Percentiles rank a stretch among this genome's conserved stretches.
phyloP scores from a whole-genome alignment of 2,329 filamentous ascomycete genomes.

The Sphaceloma murrayae region DNA sequence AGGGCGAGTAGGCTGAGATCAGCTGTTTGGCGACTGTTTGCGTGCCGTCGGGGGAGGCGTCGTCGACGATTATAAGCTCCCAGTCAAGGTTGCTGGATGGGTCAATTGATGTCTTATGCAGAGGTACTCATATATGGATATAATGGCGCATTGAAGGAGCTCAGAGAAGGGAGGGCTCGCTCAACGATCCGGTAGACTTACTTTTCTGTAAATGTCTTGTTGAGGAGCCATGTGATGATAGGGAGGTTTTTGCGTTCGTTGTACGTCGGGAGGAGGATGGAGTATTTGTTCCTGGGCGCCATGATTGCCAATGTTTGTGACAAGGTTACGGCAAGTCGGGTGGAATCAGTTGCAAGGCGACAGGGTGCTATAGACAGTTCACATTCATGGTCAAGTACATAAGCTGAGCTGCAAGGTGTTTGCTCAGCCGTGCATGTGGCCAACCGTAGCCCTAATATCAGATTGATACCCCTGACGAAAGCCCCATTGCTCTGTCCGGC shows the following conservation, averaged over 20 bases:
- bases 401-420: constrained; percentile 11
- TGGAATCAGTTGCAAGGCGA: too few species aligned
- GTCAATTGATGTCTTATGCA: neutral
- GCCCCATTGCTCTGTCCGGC: too few species aligned
- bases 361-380: too few species aligned
- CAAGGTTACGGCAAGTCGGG: too few species aligned
- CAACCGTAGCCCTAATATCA: too few species aligned
- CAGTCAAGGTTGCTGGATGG: constrained; percentile 74
- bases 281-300: constrained; percentile 67
- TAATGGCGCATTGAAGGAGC: neutral
- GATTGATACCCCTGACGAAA: too few species aligned
- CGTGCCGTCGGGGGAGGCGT: constrained; percentile 92
- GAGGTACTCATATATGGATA: neutral
- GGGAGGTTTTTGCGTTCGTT: constrained; percentile 97
- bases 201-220: constrained; percentile 84
- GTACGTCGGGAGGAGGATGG: constrained; percentile 94
- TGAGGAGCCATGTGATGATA: constrained; percentile 88
- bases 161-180: neutral
- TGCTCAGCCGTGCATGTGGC: constrained; percentile 4
- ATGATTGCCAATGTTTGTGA: constrained; percentile 20
- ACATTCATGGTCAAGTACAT: too few species aligned
- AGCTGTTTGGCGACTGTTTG: constrained; percentile 85
- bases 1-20: constrained; percentile 65
- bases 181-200: constrained; percentile 47
- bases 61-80: constrained; percentile 97